These are phyloP conservation scores for Colletotrichum orchidophilum DNA, from an alignment of 2,329 filamentous ascomycete species.

Conservation along the genomic window DNA sequence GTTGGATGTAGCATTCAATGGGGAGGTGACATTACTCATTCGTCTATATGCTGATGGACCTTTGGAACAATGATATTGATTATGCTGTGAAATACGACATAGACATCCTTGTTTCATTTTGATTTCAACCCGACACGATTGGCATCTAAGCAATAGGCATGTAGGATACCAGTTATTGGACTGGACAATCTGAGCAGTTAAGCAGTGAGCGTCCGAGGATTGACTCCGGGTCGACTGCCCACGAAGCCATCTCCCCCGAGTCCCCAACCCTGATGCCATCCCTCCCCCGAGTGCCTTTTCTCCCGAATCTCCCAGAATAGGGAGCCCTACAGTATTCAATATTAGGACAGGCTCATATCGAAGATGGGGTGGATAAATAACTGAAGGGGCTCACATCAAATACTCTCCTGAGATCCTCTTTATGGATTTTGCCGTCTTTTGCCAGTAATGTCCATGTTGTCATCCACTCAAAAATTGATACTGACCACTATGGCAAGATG, in stretches of 20 bases:
- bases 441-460: constrained; percentile 63
- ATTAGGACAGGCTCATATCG: no score
- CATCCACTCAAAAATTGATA: constrained; percentile 45
- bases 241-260: constrained; percentile 12
- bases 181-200: no score
- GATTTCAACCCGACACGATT: no score
- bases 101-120: no score
- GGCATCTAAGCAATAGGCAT: no score
- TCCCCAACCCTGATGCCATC: constrained; percentile 23
- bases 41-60: no score
- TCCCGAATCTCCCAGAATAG: constrained; percentile 35
- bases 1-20: no score
- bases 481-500: constrained; percentile 28
- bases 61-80: no score
- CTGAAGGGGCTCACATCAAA: constrained; percentile 56
- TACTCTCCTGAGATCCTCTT: constrained; percentile 63
- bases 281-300: not conserved
- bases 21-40: no score
- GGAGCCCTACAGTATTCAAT: constrained; percentile 49
- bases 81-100: no score
- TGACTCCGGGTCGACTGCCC: not conserved
- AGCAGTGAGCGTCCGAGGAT: not conserved
- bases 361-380: constrained; percentile 36
- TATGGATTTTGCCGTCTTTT: constrained; percentile 61
- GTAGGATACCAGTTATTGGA: no score